These are phyloP conservation scores for Phytopythium aichiense DNA, from an alignment of 352 stramenopile genomes.

Conservation along the genomic window DNA sequence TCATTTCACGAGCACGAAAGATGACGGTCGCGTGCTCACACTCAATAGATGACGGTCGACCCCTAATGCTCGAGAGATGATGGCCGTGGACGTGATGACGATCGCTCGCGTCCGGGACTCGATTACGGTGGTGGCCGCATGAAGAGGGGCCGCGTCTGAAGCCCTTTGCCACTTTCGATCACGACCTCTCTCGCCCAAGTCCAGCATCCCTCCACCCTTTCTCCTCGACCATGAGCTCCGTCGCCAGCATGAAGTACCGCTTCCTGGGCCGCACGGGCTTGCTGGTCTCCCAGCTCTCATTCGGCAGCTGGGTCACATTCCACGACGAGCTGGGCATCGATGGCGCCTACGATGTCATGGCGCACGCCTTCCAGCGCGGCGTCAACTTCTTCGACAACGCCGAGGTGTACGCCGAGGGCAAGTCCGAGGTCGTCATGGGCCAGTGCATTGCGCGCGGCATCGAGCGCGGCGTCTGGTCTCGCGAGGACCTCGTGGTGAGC, in stretches of 20 bases:
- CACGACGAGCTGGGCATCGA: constrained; percentile 40
- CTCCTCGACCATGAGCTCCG: constrained; percentile 6
- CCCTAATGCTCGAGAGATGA: too few species aligned
- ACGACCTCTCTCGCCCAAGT: too few species aligned
- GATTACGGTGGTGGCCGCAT: background rate
- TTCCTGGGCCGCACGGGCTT: constrained; percentile 43
- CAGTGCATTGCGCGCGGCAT: constrained; percentile 42
- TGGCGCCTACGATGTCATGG: constrained; percentile 47
- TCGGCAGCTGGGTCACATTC: constrained; percentile 45
- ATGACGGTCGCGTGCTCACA: too few species aligned
- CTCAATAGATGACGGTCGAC: too few species aligned
- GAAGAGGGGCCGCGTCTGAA: background rate
- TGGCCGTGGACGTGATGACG: background rate
- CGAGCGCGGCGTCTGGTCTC: constrained; percentile 30
- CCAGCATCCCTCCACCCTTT: background rate
- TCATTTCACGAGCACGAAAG: too few species aligned
- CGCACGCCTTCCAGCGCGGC: constrained; percentile 40
- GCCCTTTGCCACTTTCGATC: background rate
- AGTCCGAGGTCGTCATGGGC: constrained; percentile 48
- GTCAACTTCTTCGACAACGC: constrained; percentile 73
- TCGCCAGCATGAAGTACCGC: constrained; percentile 45
- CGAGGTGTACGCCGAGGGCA: constrained; percentile 39
- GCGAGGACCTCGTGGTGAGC: constrained; percentile 56
- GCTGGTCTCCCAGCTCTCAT: constrained; percentile 43
- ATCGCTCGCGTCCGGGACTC: background rate